Percentiles rank a stretch among this genome's conserved stretches.
Conservation (phyloP, 148 eudicot species). For the Vaccinium macrocarpon region DNA sequence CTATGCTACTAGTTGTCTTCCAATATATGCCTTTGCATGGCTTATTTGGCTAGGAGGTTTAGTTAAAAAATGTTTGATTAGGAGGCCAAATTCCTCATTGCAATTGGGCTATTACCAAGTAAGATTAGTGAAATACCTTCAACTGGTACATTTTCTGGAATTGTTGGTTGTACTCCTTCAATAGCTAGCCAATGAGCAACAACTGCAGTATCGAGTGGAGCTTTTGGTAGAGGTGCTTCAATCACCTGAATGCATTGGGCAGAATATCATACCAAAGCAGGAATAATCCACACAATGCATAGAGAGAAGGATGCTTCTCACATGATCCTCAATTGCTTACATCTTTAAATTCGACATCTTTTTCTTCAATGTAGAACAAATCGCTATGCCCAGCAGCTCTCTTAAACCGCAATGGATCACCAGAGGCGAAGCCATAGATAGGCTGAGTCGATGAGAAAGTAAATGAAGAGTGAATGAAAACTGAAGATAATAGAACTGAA, state of each 20-base stretch:
- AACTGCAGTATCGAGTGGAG: slow-evolving; percentile 69
- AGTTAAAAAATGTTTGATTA: not conserved
- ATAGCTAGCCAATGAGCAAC: slow-evolving; percentile 77
- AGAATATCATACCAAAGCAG: not conserved
- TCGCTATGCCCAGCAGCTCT: slow-evolving; percentile 69
- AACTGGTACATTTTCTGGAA: slow-evolving; percentile 70
- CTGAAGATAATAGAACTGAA: not conserved
- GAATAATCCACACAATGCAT: not conserved
- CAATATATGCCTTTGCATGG: not conserved
- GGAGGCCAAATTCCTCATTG: not conserved
- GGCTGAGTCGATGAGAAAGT: slow-evolving; percentile 42
- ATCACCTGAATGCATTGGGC: slow-evolving; percentile 40
- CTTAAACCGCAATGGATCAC: slow-evolving; percentile 65
- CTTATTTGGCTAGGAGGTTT: too few species aligned
- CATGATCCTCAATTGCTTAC: slow-evolving; percentile 31
- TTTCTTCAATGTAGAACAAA: slow-evolving; percentile 67
- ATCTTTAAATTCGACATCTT: slow-evolving; percentile 69
- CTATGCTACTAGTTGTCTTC: not conserved
- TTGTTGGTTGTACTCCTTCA: slow-evolving; percentile 77
- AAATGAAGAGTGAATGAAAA: not conserved
- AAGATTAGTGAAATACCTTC: slow-evolving; percentile 38
- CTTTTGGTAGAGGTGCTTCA: slow-evolving; percentile 78
- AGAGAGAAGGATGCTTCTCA: not conserved
- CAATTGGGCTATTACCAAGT: not conserved
- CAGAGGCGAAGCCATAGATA: slow-evolving; percentile 65